phyloP scores from a whole-genome alignment of 257 asterid genomes.

The Solanum okadae region DNA sequence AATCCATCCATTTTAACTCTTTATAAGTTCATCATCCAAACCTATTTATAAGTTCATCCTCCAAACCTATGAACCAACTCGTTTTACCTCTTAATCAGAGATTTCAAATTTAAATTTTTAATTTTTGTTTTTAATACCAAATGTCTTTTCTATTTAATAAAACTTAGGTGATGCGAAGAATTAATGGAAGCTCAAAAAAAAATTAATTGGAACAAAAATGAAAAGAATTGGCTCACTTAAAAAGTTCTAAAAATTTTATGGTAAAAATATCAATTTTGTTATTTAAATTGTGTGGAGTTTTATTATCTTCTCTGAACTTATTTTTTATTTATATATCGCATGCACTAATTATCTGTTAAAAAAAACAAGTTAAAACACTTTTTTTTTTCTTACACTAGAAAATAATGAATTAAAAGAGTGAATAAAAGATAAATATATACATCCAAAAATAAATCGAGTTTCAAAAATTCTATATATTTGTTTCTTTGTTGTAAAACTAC shows the following conservation, averaged over 20 bases:
- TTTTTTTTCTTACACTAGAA: background rate
- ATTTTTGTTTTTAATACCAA: background rate
- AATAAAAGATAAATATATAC: too few relatives aligned
- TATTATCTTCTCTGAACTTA: background rate
- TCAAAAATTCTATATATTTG: background rate
- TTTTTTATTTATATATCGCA: background rate
- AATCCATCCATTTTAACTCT: background rate
- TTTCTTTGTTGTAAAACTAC: background rate
- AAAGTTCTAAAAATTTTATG: too few relatives aligned
- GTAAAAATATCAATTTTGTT: too few relatives aligned
- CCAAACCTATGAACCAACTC: background rate
- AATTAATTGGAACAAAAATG: too few relatives aligned
- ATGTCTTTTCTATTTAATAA: background rate
- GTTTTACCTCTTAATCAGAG: background rate
- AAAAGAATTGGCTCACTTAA: too few relatives aligned
- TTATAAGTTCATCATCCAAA: background rate
- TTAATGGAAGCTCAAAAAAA: too few relatives aligned
- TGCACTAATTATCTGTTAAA: background rate
- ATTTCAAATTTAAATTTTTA: background rate
- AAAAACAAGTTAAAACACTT: background rate
- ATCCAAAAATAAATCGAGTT: background rate
- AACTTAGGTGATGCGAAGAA: background rate
- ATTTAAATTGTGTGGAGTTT: too few relatives aligned
- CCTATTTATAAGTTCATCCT: background rate
- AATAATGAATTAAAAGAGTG: too few relatives aligned